Evolutionary conservation across 371 early-diverging fungal species (phyloP).

Genomic region (Syncephalis fuscata): DNA sequence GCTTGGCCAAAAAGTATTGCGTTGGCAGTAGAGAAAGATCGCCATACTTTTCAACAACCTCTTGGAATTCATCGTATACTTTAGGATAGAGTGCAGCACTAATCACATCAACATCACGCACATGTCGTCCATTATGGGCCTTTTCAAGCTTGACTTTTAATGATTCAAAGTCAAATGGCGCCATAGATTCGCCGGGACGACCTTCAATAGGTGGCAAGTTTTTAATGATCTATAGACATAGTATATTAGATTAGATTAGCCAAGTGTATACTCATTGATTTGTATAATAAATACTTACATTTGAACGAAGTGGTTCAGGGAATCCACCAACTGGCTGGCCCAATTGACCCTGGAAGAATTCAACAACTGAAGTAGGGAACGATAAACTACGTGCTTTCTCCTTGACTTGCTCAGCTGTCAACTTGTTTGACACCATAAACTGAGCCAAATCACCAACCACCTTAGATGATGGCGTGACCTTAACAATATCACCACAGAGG

Average conservation of each 20-base stretch:
- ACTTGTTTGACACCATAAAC: constrained; percentile 84
- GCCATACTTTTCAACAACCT: constrained; percentile 53
- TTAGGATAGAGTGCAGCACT: constrained; percentile 85
- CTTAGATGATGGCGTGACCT: constrained; percentile 93
- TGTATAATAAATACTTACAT: constrained; percentile 6
- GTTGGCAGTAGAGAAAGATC: constrained; percentile 79
- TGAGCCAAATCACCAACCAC: constrained; percentile 95
- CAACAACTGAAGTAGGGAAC: constrained; percentile 87
- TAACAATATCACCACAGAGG: constrained; percentile 88
- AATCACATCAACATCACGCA: constrained; percentile 74
- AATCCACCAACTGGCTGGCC: constrained; percentile 91
- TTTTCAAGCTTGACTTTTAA: constrained; percentile 54
- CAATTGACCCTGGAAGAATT: constrained; percentile 89
- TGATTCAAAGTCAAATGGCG: constrained; percentile 55
- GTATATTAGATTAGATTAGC: too few relatives aligned
- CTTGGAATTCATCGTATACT: constrained; percentile 80
- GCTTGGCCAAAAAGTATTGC: constrained; percentile 72
- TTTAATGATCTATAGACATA: constrained; percentile 44
- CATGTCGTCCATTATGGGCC: constrained; percentile 47
- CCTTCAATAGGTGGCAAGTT: constrained; percentile 58
- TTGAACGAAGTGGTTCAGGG: constrained; percentile 72
- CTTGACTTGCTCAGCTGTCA: constrained; percentile 53
- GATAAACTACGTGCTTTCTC: constrained; percentile 57
- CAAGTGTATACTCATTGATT: too few relatives aligned
- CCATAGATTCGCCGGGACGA: constrained; percentile 72